Conservation (phyloP, 176 grass and related monocot species). For the Avena sativa region DNA sequence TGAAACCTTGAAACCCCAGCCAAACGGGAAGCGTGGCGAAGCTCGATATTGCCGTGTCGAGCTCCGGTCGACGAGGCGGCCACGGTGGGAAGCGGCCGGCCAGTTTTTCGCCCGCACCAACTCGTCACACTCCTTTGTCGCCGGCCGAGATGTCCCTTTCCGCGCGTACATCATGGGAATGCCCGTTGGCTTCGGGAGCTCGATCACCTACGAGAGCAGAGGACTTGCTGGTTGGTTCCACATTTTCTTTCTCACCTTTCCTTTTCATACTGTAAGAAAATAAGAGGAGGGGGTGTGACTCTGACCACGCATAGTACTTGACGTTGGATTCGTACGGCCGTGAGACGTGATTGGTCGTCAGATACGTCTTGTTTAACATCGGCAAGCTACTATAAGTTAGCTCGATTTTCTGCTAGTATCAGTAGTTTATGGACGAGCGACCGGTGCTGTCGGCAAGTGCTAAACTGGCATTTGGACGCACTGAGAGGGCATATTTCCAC, state of each 20-base stretch:
- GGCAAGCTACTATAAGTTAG: too few species aligned
- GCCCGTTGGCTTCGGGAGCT: not conserved
- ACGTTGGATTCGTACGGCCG: not conserved
- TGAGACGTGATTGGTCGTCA: not conserved
- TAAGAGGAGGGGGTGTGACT: too few species aligned
- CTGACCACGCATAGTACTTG: not conserved
- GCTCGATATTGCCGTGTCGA: too few species aligned
- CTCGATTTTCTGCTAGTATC: too few species aligned
- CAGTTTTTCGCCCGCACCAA: too few species aligned
- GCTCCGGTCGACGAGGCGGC: not conserved
- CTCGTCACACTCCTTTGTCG: too few species aligned
- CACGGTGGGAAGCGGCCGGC: not conserved
- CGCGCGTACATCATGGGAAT: too few species aligned
- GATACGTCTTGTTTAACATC: not conserved
- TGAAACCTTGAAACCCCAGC: too few species aligned
- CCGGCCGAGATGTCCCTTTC: too few species aligned
- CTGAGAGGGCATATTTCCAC: slow-evolving; percentile 16
- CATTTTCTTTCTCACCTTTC: not conserved
- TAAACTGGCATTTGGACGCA: slow-evolving; percentile 20
- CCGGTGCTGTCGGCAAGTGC: slow-evolving; percentile 9
- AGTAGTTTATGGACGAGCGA: not conserved
- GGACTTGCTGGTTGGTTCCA: not conserved
- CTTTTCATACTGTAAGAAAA: not conserved
- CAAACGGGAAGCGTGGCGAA: too few species aligned
- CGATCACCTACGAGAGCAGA: too few species aligned